These are phyloP conservation scores for Pichia sp. DNA, from an alignment of 1,139 yeast species.

Conservation along the genomic window DNA sequence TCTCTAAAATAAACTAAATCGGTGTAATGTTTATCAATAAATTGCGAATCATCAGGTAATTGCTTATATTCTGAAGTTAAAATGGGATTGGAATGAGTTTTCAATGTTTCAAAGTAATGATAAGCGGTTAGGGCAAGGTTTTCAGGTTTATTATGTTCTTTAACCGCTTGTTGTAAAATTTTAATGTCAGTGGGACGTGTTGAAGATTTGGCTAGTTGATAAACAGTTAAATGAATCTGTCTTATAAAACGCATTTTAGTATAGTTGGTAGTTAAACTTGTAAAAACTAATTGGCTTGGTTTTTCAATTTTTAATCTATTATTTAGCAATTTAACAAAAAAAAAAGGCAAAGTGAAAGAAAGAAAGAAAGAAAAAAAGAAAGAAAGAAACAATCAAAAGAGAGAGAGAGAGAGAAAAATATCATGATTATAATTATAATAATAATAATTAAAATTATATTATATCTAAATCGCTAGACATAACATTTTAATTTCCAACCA, in stretches of 20 bases:
- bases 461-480: constrained; percentile 9
- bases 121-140: constrained; percentile 23
- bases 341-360: too few relatives aligned
- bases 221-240: neutral
- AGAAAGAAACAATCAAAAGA: too few relatives aligned
- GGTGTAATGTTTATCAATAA: constrained; percentile 38
- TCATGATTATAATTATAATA: too few relatives aligned
- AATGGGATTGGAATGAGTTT: constrained; percentile 14
- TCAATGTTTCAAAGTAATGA: constrained; percentile 16
- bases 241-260: neutral
- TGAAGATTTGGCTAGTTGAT: neutral
- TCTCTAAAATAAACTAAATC: constrained; percentile 34
- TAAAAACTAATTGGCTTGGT: too few relatives aligned
- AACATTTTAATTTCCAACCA: constrained; percentile 25
- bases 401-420: too few relatives aligned
- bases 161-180: neutral
- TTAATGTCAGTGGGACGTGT: neutral
- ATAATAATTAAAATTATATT: too few relatives aligned
- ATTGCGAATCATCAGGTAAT: constrained; percentile 43
- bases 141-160: neutral
- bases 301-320: too few relatives aligned
- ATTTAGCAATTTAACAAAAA: too few relatives aligned
- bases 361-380: too few relatives aligned
- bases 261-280: too few relatives aligned
- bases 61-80: constrained; percentile 32